Evolutionary conservation across 257 asterid species (phyloP).

Genomic region (Scutellaria minor): DNA sequence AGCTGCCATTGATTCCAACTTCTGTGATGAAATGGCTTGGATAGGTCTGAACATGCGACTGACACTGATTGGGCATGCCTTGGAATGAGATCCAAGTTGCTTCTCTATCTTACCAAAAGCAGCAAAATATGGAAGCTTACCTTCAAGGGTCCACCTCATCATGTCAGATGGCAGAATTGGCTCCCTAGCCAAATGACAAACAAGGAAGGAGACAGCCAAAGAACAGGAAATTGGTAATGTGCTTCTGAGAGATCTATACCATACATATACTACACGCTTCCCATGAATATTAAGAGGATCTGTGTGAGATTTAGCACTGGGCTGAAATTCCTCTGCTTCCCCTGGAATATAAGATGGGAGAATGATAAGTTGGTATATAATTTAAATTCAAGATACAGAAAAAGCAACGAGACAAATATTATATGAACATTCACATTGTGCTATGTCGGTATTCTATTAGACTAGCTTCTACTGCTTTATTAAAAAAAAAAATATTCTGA

Average conservation of each 20-base stretch:
- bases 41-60: constrained; percentile 75
- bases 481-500: too few species aligned
- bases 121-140: constrained; percentile 80
- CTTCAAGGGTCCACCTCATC: constrained; percentile 76
- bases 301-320: constrained; percentile 33
- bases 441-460: constrained; percentile 11
- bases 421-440: neutral
- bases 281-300: constrained; percentile 74
- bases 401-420: neutral
- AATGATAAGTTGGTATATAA: constrained; percentile 8
- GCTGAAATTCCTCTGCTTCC: constrained; percentile 43
- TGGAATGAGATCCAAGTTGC: constrained; percentile 58
- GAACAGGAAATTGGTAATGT: constrained; percentile 59
- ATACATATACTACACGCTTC: constrained; percentile 57
- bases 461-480: neutral
- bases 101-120: constrained; percentile 65
- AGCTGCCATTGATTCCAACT: constrained; percentile 74
- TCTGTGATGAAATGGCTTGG: constrained; percentile 56
- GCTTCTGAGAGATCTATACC: constrained; percentile 62
- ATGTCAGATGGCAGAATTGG: constrained; percentile 71
- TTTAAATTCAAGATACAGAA: neutral
- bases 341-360: constrained; percentile 46
- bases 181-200: constrained; percentile 80
- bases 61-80: constrained; percentile 61
- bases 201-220: constrained; percentile 71